Conservation (phyloP, 1,284 basidiomycete species). For the Irpex rosettiformis region DNA sequence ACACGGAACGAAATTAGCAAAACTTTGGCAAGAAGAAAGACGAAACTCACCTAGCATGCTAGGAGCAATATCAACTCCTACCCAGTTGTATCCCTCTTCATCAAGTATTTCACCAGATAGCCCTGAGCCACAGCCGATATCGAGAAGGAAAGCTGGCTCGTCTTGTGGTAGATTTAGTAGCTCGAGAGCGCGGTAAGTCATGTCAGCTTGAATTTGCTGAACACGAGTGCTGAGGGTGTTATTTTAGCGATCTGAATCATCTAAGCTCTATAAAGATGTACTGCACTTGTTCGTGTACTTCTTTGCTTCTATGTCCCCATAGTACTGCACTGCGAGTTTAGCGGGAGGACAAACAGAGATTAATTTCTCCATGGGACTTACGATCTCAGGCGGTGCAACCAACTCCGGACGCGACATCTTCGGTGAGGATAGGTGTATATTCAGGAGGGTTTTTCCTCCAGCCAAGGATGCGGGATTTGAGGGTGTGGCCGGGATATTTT, state of each 20-base stretch:
- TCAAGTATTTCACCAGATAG: conserved; percentile 97
- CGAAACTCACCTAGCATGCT: conserved; percentile 85
- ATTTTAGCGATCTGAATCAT: neutral
- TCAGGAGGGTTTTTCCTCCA: neutral
- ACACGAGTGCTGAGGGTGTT: conserved; percentile 74
- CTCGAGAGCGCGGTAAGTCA: conserved; percentile 96
- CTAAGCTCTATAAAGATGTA: neutral
- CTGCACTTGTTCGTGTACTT: conserved; percentile 96
- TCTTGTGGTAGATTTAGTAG: conserved; percentile 80
- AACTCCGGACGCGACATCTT: conserved; percentile 94
- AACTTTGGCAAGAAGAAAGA: neutral
- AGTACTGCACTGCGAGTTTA: conserved; percentile 63
- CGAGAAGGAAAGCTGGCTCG: conserved; percentile 81
- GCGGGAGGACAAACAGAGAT: neutral
- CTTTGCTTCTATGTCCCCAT: conserved; percentile 91
- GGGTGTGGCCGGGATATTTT: too few species aligned
- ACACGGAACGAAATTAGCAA: neutral
- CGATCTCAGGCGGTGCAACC: conserved; percentile 94
- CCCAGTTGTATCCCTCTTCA: conserved; percentile 93
- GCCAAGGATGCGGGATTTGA: neutral
- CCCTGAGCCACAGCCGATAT: conserved; percentile 98
- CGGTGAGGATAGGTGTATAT: neutral
- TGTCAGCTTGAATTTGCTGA: conserved; percentile 95
- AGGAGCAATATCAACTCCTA: conserved; percentile 93
- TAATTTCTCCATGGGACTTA: conserved; percentile 37